Evolutionary conservation across 176 grass and related monocot genomes (phyloP).

Genomic region (Alopecurus myosuroides): DNA sequence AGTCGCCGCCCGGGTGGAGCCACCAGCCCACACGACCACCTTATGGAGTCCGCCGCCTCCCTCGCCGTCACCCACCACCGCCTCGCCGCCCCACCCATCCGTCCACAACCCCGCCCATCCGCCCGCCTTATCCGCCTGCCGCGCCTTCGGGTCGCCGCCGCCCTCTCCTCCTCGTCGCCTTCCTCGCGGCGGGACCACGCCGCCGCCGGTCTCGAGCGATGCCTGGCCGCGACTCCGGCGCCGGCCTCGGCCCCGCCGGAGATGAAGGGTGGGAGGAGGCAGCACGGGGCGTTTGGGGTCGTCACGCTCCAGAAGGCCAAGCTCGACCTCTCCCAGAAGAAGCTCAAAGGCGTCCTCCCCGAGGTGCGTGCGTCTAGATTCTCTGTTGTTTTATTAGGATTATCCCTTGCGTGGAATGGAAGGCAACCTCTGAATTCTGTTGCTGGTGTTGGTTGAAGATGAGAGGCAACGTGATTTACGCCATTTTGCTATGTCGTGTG

Average conservation of each 20-base stretch:
- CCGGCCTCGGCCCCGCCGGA: neutral
- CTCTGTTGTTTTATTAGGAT: neutral
- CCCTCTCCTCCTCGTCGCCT: neutral
- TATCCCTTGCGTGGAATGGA: slow-evolving; percentile 6
- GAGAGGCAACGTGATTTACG: neutral
- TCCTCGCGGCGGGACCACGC: neutral
- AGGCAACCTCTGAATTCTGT: neutral
- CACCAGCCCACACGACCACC: neutral
- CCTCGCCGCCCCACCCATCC: neutral
- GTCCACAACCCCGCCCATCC: neutral
- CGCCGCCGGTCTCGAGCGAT: neutral
- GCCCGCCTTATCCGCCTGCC: neutral
- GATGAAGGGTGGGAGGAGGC: slow-evolving; percentile 11
- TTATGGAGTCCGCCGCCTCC: neutral
- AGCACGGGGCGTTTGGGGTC: slow-evolving; percentile 1
- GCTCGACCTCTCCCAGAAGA: slow-evolving; percentile 14
- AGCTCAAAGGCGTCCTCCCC: neutral
- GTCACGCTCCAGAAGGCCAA: slow-evolving; percentile 19
- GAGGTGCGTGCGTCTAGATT: slow-evolving; percentile 5
- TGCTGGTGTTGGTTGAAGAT: neutral
- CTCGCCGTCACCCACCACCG: neutral
- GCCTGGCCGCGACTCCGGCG: neutral
- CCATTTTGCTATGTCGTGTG: neutral
- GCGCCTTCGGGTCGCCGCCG: neutral
- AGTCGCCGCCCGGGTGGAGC: neutral